Evolutionary conservation across 2,329 filamentous ascomycete genomes (phyloP), one percentile per base, ranked within the genome.

Genomic region (Madurella mycetomatis): DNA sequence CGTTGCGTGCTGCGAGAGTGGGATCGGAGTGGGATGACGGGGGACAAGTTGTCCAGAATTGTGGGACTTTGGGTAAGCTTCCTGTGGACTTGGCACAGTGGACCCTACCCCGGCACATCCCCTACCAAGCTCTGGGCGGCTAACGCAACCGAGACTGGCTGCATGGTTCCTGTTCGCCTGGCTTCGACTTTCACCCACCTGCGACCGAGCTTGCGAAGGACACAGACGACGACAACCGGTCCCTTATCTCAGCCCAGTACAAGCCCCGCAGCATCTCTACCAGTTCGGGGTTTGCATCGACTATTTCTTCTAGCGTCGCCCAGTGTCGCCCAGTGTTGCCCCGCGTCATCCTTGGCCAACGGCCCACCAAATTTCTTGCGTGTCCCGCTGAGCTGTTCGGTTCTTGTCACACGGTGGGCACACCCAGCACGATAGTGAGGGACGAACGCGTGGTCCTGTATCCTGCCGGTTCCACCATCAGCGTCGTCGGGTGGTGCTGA

Each of bases 401-500:
- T 16, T 30, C 7, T 18, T 18, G 42, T 4, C 43, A 12, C 43
- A 30, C 25, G 19, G 15, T 32, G 9, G 18, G 25, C 43, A 31
- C 25, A 25, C 30, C 51, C 39, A 42, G 53, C 49, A 56, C 49
- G 19, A 49, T 41, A 39, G 37, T 25, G 40, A 44, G 41, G 25
- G 43, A 46, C 44, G 56, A 18, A 55, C 48, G 43, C 47, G 40
- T 37, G 32, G 50, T 32, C 31, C 47, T 55, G 41, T 42, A 31
- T 49, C 17, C 46, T 47, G 43, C 17, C 55, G 32, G 50, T 39
- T 43, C 41, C 45, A 54, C 55, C 43, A 52, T 58, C 41, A 30
- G 56, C 47, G 13, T 53, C 44, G 25, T 41, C 56, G 67, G 71
- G 72, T 73, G 73, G 73, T 73, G 69, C 65, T 62, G 61, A 69